phyloP scores from a whole-genome alignment of 805 yeast genomes.

The Peterozyma xylosa region DNA sequence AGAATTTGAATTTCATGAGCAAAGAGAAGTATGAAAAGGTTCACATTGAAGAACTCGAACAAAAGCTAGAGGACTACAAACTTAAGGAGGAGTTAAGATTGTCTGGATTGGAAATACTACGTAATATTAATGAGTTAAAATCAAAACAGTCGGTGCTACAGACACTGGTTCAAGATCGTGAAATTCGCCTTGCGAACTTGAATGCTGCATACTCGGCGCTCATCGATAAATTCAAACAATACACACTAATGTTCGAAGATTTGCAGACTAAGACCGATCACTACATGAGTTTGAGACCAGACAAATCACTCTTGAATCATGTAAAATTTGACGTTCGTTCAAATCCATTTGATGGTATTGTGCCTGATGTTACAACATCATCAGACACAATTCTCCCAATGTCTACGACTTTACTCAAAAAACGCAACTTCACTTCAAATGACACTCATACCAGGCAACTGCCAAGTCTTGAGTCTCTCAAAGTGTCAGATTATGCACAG shows the following conservation, averaged over 20 bases:
- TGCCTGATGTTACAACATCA: not conserved
- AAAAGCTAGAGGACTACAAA: not conserved
- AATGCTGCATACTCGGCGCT: not conserved
- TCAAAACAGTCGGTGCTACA: not conserved
- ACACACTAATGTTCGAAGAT: not conserved
- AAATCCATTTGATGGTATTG: not conserved
- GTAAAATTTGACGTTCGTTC: conserved; percentile 4
- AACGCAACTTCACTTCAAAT: not conserved
- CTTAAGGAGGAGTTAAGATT: not conserved
- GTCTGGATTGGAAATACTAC: not conserved
- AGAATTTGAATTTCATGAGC: no score
- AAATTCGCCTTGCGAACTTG: not conserved
- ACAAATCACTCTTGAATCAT: conserved; percentile 2
- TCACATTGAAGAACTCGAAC: not conserved
- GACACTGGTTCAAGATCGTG: not conserved
- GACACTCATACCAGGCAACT: not conserved
- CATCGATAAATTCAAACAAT: not conserved
- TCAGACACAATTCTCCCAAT: not conserved
- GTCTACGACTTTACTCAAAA: not conserved
- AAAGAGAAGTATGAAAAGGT: no score
- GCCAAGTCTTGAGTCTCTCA: no score
- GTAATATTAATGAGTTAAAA: not conserved
- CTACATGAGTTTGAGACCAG: not conserved
- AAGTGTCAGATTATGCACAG: no score
- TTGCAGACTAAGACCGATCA: conserved; percentile 4